These are phyloP conservation scores for Plectranthus barbatus DNA, from an alignment of 257 asterid species.

Conservation along the genomic window DNA sequence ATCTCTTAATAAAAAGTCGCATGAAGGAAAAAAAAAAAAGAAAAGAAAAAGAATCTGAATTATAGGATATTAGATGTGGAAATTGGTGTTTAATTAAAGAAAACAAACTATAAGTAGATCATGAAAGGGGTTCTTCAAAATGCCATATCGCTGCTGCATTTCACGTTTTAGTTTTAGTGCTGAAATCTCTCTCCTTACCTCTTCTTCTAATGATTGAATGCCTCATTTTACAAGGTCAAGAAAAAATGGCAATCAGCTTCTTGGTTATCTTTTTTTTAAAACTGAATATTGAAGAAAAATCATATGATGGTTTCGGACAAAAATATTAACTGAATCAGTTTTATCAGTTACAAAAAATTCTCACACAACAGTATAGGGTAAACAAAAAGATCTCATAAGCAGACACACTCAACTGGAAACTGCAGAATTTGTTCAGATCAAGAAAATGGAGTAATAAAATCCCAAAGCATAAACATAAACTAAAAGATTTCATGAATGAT, in stretches of 20 bases:
- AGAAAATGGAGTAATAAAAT: not conserved
- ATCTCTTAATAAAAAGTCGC: not conserved
- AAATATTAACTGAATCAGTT: too few species aligned
- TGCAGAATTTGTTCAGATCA: slow-evolving; percentile 28
- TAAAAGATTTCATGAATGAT: slow-evolving; percentile 2
- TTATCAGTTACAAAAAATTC: too few species aligned
- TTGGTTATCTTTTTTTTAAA: not conserved
- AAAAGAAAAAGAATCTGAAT: too few species aligned
- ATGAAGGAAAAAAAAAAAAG: slow-evolving; percentile 7
- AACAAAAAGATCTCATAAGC: too few species aligned
- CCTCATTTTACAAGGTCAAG: not conserved
- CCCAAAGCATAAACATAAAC: not conserved
- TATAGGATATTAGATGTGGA: slow-evolving; percentile 1
- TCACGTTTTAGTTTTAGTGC: slow-evolving; percentile 60
- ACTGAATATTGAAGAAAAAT: not conserved
- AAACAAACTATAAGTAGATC: not conserved
- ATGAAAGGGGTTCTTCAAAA: not conserved
- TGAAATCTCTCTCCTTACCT: slow-evolving; percentile 66
- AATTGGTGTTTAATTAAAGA: not conserved
- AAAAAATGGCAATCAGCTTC: not conserved
- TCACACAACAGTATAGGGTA: too few species aligned
- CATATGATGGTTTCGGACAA: not conserved
- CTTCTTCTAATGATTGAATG: slow-evolving; percentile 50
- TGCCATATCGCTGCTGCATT: too few species aligned
- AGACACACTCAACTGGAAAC: too few species aligned